These are phyloP conservation scores for Pythium sukuiense DNA, from an alignment of 352 stramenopile genomes.

Conservation along the genomic window DNA sequence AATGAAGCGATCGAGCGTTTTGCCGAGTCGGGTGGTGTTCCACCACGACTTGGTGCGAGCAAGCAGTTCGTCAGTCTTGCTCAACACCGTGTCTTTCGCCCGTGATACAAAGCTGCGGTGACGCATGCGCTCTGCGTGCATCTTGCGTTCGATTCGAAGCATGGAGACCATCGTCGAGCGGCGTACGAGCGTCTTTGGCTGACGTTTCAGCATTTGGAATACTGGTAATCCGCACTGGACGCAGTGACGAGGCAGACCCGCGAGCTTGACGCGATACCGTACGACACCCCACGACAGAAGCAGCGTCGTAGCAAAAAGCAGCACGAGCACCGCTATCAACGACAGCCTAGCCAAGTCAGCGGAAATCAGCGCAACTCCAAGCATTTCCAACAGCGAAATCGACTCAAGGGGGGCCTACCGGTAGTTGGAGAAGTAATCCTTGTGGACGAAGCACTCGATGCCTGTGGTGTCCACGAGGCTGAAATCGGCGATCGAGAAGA, in stretches of 20 bases:
- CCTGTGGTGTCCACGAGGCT: constrained; percentile 65
- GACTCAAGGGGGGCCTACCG: constrained; percentile 18
- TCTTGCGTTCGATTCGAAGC: constrained; percentile 43
- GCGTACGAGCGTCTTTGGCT: constrained; percentile 34
- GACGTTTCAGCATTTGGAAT: constrained; percentile 39
- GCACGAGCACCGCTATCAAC: constrained; percentile 38
- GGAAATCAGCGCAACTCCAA: not conserved
- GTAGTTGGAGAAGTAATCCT: constrained; percentile 70
- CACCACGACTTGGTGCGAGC: constrained; percentile 20
- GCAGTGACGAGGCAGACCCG: constrained; percentile 56
- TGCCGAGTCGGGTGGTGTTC: constrained; percentile 24
- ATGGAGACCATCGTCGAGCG: constrained; percentile 42
- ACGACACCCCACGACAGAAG: constrained; percentile 53
- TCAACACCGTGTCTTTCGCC: constrained; percentile 30
- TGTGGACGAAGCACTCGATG: constrained; percentile 62
- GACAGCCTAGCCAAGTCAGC: constrained; percentile 32
- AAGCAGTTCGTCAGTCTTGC: constrained; percentile 13
- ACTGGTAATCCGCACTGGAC: constrained; percentile 59
- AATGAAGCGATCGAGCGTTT: constrained; percentile 27
- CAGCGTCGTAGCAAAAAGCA: constrained; percentile 37
- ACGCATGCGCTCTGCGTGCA: constrained; percentile 14
- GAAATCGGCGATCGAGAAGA: constrained; percentile 70
- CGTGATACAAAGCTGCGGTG: constrained; percentile 28
- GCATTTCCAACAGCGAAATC: not conserved
- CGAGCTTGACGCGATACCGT: constrained; percentile 56